Evolutionary conservation across 495 filamentous ascomycete genomes (phyloP).

Genomic region (Elaphomyces granulatus): DNA sequence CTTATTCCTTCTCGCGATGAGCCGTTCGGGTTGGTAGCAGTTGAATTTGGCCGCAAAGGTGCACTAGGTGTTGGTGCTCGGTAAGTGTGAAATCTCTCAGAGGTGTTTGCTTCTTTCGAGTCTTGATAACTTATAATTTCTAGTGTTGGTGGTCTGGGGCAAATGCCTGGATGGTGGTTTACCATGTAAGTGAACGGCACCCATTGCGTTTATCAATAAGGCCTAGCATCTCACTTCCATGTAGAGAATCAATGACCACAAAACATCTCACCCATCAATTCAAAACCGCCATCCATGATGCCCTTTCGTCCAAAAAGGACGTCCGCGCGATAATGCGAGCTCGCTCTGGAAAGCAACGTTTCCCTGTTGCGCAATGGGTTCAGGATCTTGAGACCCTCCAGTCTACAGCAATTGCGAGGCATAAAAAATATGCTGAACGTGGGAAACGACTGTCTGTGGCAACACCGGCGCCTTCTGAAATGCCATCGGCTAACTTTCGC

Average conservation of each 20-base stretch:
- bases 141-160: slow-evolving; percentile 56
- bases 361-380: slow-evolving; percentile 57
- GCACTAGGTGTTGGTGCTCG: slow-evolving; percentile 59
- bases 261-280: slow-evolving; percentile 61
- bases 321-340: slow-evolving; percentile 57
- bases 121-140: too few relatives aligned
- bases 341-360: slow-evolving; percentile 60
- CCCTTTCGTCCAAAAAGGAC: slow-evolving; percentile 44
- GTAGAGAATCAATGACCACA: slow-evolving; percentile 55
- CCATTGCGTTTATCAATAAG: too few relatives aligned
- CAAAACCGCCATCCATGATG: slow-evolving; percentile 50
- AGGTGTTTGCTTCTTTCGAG: too few relatives aligned
- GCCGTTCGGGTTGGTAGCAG: slow-evolving; percentile 68
- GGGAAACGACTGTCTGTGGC: too few relatives aligned
- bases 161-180: slow-evolving; percentile 73
- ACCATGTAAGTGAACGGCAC: too few relatives aligned
- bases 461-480: too few relatives aligned
- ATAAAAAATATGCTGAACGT: slow-evolving; percentile 27
- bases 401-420: slow-evolving; percentile 37
- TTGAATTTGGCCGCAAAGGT: slow-evolving; percentile 67
- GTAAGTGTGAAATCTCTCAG: too few relatives aligned
- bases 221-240: too few relatives aligned
- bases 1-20: slow-evolving; percentile 69
- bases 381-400: slow-evolving; percentile 49
- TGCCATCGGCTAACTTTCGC: too few relatives aligned